These are phyloP conservation scores for Macrocybe gigantea DNA, from an alignment of 768 basidiomycete genomes.

Conservation along the genomic window DNA sequence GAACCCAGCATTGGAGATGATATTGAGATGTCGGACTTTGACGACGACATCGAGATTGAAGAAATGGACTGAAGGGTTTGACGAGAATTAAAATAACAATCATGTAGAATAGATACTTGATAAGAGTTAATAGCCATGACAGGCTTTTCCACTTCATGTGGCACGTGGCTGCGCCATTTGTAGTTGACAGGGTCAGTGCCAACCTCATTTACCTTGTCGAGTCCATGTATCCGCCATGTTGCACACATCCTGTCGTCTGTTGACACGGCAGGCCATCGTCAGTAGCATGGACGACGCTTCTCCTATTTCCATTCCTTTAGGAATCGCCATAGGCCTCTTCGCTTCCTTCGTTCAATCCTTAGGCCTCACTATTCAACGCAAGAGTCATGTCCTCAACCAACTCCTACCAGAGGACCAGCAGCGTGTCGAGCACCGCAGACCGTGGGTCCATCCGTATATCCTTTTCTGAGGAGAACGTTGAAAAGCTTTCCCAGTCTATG, in stretches of 20 bases:
- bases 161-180: not conserved
- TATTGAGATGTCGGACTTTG: slow-evolving; percentile 57
- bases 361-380: slow-evolving; percentile 88
- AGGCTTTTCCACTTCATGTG: too few relatives aligned
- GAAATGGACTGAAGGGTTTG: slow-evolving; percentile 45
- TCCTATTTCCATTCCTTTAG: slow-evolving; percentile 39
- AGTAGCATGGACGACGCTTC: not conserved
- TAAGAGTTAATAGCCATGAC: too few relatives aligned
- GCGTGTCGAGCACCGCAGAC: slow-evolving; percentile 70
- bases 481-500: slow-evolving; percentile 50
- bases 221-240: not conserved
- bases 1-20: slow-evolving; percentile 43
- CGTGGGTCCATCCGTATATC: slow-evolving; percentile 42
- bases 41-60: slow-evolving; percentile 53
- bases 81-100: not conserved
- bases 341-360: slow-evolving; percentile 88
- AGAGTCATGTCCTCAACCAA: slow-evolving; percentile 87
- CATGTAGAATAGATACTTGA: not conserved
- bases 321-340: slow-evolving; percentile 60
- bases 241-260: slow-evolving; percentile 6
- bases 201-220: not conserved
- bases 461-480: not conserved
- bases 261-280: slow-evolving; percentile 3
- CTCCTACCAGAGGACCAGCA: slow-evolving; percentile 56
- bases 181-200: not conserved